Conservation (phyloP, 257 asterid species). For the Nicotiana tabacum region DNA sequence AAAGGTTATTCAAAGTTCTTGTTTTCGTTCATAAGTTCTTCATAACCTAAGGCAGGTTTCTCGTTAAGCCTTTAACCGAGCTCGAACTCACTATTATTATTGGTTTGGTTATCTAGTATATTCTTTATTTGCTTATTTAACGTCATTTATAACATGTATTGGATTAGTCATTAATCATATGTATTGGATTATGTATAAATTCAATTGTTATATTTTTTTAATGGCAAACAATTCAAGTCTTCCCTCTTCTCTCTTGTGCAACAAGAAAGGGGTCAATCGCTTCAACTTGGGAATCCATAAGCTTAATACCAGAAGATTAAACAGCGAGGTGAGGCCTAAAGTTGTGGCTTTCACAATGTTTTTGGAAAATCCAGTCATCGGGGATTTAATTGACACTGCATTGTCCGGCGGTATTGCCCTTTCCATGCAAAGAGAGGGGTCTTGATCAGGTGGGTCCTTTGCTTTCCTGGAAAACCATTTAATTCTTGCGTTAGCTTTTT, state of each 20-base stretch:
- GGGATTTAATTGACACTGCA: constrained; percentile 32
- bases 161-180: no score
- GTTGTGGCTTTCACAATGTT: constrained; percentile 17
- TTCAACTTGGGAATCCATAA: neutral
- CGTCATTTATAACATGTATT: no score
- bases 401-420: constrained; percentile 30
- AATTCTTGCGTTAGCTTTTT: neutral
- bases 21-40: no score
- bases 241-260: neutral
- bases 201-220: no score
- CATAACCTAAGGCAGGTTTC: no score
- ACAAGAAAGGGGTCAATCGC: neutral
- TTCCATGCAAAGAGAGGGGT: constrained; percentile 24
- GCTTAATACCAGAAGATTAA: neutral
- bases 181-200: no score
- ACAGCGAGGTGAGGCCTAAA: constrained; percentile 6
- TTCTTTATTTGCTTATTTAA: no score
- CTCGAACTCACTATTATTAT: no score
- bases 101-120: no score
- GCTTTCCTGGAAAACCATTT: neutral
- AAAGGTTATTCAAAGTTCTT: no score
- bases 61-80: no score
- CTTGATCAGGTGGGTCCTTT: constrained; percentile 32
- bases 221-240: neutral
- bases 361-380: constrained; percentile 18